phyloP scores from a whole-genome alignment of 176 grass and related monocot genomes.

The Bothriochloa decipiens region DNA sequence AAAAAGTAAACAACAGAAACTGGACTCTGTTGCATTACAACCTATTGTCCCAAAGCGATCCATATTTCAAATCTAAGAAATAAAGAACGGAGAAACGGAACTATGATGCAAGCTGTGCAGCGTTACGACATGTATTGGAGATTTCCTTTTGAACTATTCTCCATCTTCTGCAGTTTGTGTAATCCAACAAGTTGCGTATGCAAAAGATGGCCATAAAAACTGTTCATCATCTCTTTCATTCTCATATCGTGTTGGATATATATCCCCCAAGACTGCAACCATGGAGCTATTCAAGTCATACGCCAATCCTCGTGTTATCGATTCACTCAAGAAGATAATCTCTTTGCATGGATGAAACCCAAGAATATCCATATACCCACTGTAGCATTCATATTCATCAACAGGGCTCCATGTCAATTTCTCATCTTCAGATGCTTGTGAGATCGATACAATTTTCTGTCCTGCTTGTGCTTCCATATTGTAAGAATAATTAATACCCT shows the following conservation, averaged over 20 bases:
- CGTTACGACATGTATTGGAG: too few relatives aligned
- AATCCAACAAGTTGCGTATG: conserved; percentile 19
- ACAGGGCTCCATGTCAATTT: not conserved
- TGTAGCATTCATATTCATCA: not conserved
- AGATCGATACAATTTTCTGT: not conserved
- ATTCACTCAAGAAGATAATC: not conserved
- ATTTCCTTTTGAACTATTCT: not conserved
- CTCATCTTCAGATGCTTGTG: not conserved
- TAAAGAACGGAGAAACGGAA: too few relatives aligned
- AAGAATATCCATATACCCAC: not conserved
- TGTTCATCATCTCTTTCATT: not conserved
- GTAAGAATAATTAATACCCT: not conserved
- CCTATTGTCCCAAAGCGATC: too few relatives aligned
- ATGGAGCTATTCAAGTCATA: conserved; percentile 3
- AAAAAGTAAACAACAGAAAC: too few relatives aligned
- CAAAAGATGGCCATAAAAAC: not conserved
- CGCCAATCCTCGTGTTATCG: not conserved
- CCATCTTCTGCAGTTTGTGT: not conserved
- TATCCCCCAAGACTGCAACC: not conserved
- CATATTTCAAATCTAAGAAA: too few relatives aligned
- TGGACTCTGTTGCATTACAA: too few relatives aligned
- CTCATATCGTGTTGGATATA: not conserved
- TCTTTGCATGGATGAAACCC: conserved; percentile 30
- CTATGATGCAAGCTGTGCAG: too few relatives aligned
- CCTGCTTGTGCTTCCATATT: not conserved